Evolutionary conservation across 2,329 filamentous ascomycete species (phyloP).

Genomic region (Pleoardoris graminearum): DNA sequence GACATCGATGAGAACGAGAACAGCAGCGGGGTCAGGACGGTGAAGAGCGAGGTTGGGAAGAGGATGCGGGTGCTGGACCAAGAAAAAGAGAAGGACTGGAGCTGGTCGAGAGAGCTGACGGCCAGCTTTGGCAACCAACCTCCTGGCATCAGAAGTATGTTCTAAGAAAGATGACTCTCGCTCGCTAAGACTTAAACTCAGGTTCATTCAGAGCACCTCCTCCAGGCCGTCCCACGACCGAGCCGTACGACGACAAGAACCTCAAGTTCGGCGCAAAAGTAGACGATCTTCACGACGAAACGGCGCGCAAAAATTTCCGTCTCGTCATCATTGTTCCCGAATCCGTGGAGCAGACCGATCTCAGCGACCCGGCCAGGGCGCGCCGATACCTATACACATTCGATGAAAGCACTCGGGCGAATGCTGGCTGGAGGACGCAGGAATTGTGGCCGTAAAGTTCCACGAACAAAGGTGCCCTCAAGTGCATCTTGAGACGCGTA

Average conservation of each 20-base stretch:
- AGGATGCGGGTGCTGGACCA: slow-evolving; percentile 64
- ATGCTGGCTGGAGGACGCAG: slow-evolving; percentile 60
- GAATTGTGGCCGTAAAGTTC: slow-evolving; percentile 44
- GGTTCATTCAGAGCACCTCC: slow-evolving; percentile 66
- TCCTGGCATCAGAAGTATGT: slow-evolving; percentile 72
- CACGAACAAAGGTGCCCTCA: neutral
- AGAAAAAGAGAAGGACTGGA: slow-evolving; percentile 62
- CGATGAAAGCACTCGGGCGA: slow-evolving; percentile 48
- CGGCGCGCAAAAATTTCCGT: slow-evolving; percentile 76
- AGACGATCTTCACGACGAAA: slow-evolving; percentile 68
- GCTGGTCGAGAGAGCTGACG: slow-evolving; percentile 77
- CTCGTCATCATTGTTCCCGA: slow-evolving; percentile 85
- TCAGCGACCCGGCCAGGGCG: slow-evolving; percentile 66
- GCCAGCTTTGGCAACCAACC: slow-evolving; percentile 88
- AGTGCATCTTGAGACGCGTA: neutral
- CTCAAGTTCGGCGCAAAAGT: slow-evolving; percentile 65
- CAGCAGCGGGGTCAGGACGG: slow-evolving; percentile 59
- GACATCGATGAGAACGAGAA: slow-evolving; percentile 63
- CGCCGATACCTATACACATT: slow-evolving; percentile 70
- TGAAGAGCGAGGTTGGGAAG: slow-evolving; percentile 62
- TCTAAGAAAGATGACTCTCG: neutral
- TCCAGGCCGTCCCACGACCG: slow-evolving; percentile 52
- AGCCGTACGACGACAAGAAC: slow-evolving; percentile 51
- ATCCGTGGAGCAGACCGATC: slow-evolving; percentile 73
- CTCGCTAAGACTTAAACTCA: slow-evolving; percentile 31